A percentile compares a stretch with the other conserved stretches of the same genome.
These are phyloP conservation scores for Cydonia oblonga DNA, from an alignment of 331 rosid species.

Conservation along the genomic window DNA sequence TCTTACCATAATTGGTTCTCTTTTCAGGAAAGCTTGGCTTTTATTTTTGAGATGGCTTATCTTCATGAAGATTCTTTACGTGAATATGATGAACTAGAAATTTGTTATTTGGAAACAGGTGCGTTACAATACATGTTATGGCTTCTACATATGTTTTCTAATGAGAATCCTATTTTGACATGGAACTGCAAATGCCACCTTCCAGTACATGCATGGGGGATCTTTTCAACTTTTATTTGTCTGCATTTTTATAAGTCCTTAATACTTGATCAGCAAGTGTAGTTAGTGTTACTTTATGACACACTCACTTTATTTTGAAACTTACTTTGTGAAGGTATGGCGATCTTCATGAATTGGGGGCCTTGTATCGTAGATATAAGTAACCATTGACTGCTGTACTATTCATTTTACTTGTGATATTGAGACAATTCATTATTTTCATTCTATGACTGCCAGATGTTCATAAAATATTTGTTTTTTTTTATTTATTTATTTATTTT, in stretches of 20 bases:
- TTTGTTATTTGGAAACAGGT: slow-evolving; percentile 94
- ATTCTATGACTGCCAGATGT: background rate
- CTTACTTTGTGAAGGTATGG: background rate
- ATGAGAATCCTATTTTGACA: slow-evolving; percentile 1
- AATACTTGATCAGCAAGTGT: background rate
- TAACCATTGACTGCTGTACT: background rate
- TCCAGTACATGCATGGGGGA: background rate
- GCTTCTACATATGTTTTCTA: background rate
- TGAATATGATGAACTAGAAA: slow-evolving; percentile 83
- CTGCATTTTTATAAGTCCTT: background rate
- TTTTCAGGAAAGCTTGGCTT: slow-evolving; percentile 95
- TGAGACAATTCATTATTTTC: background rate
- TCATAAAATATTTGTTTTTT: background rate
- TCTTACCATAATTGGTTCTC: slow-evolving; percentile 14
- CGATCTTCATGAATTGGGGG: background rate
- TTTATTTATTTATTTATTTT: too few relatives aligned
- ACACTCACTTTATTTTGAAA: background rate
- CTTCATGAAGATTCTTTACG: slow-evolving; percentile 94
- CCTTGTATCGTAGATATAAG: background rate
- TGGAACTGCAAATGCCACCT: background rate
- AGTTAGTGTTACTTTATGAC: background rate
- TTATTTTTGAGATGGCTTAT: slow-evolving; percentile 91
- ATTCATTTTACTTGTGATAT: background rate
- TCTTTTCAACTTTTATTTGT: background rate
- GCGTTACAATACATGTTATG: slow-evolving; percentile 3